Conservation (phyloP, 345 rosid species). For the Noccaea caerulescens region DNA sequence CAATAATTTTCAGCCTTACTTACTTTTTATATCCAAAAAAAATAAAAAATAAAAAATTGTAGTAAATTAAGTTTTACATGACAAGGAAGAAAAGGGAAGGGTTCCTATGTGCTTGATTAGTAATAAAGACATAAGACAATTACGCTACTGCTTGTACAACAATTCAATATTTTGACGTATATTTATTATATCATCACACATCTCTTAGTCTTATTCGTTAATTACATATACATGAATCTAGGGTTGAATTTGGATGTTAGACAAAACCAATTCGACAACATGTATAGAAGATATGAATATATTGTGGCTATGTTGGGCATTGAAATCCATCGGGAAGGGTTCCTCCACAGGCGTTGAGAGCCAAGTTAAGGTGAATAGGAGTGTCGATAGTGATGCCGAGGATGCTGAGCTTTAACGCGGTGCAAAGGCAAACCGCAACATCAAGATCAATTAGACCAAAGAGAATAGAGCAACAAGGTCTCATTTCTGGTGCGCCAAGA, state of each 20-base stretch:
- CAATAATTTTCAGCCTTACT: too few relatives aligned
- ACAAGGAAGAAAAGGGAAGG: too few relatives aligned
- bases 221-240: conserved; percentile 14
- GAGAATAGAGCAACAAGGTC: conserved; percentile 44
- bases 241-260: conserved; percentile 3
- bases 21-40: too few relatives aligned
- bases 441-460: conserved; percentile 39
- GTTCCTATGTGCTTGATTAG: neutral
- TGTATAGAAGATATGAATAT: conserved; percentile 6
- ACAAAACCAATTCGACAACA: conserved; percentile 8
- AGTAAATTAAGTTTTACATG: neutral
- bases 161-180: neutral
- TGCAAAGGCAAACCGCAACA: conserved; percentile 36
- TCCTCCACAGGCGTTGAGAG: conserved; percentile 42
- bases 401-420: conserved; percentile 38
- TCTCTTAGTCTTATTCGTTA: conserved; percentile 23
- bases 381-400: conserved; percentile 39
- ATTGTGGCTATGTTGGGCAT: conserved; percentile 33
- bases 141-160: neutral
- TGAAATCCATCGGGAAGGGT: conserved; percentile 37
- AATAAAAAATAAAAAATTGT: too few relatives aligned
- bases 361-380: conserved; percentile 38
- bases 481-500: conserved; percentile 38
- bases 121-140: neutral
- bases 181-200: neutral